Percentiles rank a stretch among this genome's conserved stretches.
phyloP scores from a whole-genome alignment of 805 yeast genomes.

The Barnettozyma pratensis region DNA sequence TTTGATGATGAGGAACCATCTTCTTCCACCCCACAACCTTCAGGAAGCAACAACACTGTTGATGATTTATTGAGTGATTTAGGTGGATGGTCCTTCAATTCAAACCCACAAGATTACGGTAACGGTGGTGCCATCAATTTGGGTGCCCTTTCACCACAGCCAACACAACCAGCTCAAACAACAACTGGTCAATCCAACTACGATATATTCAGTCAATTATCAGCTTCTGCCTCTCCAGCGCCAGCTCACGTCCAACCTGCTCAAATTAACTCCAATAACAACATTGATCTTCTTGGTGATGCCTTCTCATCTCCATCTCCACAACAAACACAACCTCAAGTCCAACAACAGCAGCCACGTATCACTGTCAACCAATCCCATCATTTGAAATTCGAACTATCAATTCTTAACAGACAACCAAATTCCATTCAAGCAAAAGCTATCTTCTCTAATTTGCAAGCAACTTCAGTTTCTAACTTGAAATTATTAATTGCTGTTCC shows the following conservation, averaged over 20 bases:
- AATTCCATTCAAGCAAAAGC: constrained; percentile 40
- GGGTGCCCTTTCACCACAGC: constrained; percentile 26
- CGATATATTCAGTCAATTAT: constrained; percentile 20
- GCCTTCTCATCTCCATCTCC: constrained; percentile 10
- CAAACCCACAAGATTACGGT: constrained; percentile 31
- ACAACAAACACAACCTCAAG: constrained; percentile 7
- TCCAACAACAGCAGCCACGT: constrained; percentile 19
- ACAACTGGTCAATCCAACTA: constrained; percentile 8
- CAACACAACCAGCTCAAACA: constrained; percentile 19
- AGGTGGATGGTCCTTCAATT: constrained; percentile 46
- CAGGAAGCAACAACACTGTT: constrained; percentile 38
- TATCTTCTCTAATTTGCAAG: constrained; percentile 45
- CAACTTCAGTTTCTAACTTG: constrained; percentile 42
- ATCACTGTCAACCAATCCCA: constrained; percentile 37
- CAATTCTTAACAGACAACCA: constrained; percentile 31
- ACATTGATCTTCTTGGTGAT: constrained; percentile 21
- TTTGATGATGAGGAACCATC: constrained; percentile 46
- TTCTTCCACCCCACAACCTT: constrained; percentile 20
- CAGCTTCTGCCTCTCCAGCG: constrained; percentile 14
- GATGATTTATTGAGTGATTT: constrained; percentile 73
- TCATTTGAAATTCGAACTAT: constrained; percentile 45
- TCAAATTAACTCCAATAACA: constrained; percentile 9
- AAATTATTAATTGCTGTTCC: constrained; percentile 70
- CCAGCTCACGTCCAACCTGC: constrained; percentile 12
- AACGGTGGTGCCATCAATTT: constrained; percentile 48